Evolutionary conservation across 805 yeast species (phyloP), one percentile per base, ranked within the genome.

Genomic region (Danielia reshetovae): DNA sequence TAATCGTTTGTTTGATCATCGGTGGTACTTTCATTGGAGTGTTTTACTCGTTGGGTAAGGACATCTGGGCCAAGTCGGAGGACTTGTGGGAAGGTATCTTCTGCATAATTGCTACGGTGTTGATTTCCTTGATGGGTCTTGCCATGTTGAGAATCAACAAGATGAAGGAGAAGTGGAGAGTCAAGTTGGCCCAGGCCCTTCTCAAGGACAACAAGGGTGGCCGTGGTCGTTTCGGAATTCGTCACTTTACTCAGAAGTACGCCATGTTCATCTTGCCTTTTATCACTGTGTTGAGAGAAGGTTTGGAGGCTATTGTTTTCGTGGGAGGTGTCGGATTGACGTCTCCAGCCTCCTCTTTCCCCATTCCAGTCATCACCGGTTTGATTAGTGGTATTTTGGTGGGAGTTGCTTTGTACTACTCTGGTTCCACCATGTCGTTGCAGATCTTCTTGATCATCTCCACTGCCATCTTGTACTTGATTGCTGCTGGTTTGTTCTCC

Each of bases 21-120:
- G 98, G 98, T 60, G 82, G 85, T 64, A 95, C 88, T 37, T 89
- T 90, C 65, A 89, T 90, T 58, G 98, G 95, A 61, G 88, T 87
- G 15, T 90, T 86, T 68, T 90, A 90, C 60, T 65, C 84, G 24
- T 70, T 84, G 32, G 80, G 82, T 45, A 75, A 75, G 35, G 94
- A 90, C 74, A 75, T 90, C 45, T 90, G 96, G 85, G 72, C 90
- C 32, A 56, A 60, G 9, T 79, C 95, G 14, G 98, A 90, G 60
- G 97, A 90, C 59, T 61, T 90, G 38, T 90, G 97, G 97, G 98
- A 90, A 74, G 97, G 97, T 69, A 71, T 86, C 38, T 88, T 90
- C 59, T 85, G 94, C 64, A 66, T 90, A 47, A 79, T 90, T 59
- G 98, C 97, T 2, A 77, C 95, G 0, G 66, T 85, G 30, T 77